Conservation (phyloP, 768 basidiomycete species). For the Mycena belliarum region DNA sequence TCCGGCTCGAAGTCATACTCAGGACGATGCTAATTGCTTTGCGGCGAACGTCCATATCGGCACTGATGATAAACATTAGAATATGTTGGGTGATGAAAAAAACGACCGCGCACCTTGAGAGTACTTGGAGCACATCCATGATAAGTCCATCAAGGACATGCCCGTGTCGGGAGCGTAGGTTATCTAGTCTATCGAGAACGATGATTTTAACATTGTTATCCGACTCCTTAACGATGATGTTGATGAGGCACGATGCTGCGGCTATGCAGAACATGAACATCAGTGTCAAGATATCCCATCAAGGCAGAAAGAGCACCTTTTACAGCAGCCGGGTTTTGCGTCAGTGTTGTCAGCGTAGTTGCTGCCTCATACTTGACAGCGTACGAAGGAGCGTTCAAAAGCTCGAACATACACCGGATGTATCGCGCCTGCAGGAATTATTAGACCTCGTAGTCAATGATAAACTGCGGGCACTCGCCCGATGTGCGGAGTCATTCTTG, state of each 20-base stretch:
- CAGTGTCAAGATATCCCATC: not conserved
- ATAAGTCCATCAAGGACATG: constrained; percentile 87
- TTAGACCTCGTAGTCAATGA: constrained; percentile 10
- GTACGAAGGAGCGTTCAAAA: constrained; percentile 85
- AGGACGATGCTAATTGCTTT: constrained; percentile 90
- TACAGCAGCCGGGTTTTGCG: constrained; percentile 93
- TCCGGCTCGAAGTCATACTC: constrained; percentile 90
- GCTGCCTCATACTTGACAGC: constrained; percentile 98
- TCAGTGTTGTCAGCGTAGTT: constrained; percentile 88
- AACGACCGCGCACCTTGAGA: constrained; percentile 63
- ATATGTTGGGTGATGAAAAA: not conserved
- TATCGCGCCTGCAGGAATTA: constrained; percentile 70
- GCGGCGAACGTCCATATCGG: constrained; percentile 94
- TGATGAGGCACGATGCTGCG: constrained; percentile 85
- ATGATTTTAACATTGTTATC: constrained; percentile 99
- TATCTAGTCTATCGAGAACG: constrained; percentile 88
- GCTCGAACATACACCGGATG: constrained; percentile 91
- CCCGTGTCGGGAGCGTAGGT: constrained; percentile 80
- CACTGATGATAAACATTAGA: constrained; percentile 42
- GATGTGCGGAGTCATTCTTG: constrained; percentile 78
- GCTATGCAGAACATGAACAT: constrained; percentile 47
- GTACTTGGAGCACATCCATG: constrained; percentile 92
- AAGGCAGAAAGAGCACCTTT: constrained; percentile 62
- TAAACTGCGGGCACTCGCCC: constrained; percentile 51
- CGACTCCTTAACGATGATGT: constrained; percentile 89